Evolutionary conservation across 2,329 filamentous ascomycete species (phyloP), one percentile per base, ranked within the genome.

Genomic region (Cladorrhinum sp.): DNA sequence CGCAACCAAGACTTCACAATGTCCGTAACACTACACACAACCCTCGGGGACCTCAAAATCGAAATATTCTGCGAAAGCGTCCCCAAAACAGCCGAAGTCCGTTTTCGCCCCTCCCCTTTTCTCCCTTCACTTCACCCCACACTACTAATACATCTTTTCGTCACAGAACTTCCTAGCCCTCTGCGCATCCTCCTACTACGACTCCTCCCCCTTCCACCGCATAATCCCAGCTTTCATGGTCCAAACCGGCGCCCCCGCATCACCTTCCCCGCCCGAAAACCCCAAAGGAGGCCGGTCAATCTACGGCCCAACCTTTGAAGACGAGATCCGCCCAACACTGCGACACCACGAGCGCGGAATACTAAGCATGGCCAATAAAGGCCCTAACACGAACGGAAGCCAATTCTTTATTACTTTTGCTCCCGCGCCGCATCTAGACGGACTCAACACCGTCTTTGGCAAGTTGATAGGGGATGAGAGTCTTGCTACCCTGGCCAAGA

Each of bases 11-110:
- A 46, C n/a, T 20, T 20, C 68, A 71, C 46, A 66, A 87, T 88
- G 86, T 88, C 86, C 12, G 84, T 87, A 64, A 88, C 86, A 10
- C 83, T 99, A 14, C 92, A 97, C 76, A 99, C 95, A 55, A 91
- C 87, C 55, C 83, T 89, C 57, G 95, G 95, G 73, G 89, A 95
- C 76, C 83, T 99, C 73, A 99, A 98, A 79, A 85, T 98, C 69
- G 95, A 98, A 76, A 81, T 99, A 67, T 98, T 97, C 79, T 98
- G 94, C 79, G 92, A 97, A 74, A 88, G 90, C 68, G 92, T 96
- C 30, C 95, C 95, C 64, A 93, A 94, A 75, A 96, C 95, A 0
- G 89, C 92, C 65, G 91, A 96, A 78, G 89, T 89, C 78, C 59
- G 77, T 68, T 39, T 49, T 50, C 26, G 5, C 50, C 53, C 36